phyloP scores from a whole-genome alignment of 164 flowering plant genomes.

The Kingdonia uniflora region DNA sequence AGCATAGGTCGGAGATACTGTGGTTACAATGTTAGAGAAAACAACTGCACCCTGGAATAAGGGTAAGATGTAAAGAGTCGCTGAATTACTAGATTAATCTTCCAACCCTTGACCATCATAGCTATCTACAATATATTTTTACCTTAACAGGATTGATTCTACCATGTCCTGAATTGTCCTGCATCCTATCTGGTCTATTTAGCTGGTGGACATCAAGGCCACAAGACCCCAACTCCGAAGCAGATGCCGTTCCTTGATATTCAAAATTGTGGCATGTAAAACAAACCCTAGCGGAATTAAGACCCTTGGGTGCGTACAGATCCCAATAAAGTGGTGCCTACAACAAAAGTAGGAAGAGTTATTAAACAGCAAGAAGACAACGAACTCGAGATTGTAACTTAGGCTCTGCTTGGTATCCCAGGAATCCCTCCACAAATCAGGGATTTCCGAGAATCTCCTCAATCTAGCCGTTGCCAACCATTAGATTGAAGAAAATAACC shows the following conservation, averaged over 20 bases:
- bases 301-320: slow-evolving; percentile 74
- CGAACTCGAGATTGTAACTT: too few relatives aligned
- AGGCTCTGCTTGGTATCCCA: too few relatives aligned
- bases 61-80: background rate
- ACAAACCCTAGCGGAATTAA: slow-evolving; percentile 87
- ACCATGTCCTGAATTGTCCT: slow-evolving; percentile 65
- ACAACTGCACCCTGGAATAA: slow-evolving; percentile 79
- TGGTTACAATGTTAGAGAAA: slow-evolving; percentile 94
- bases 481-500: too few relatives aligned
- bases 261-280: slow-evolving; percentile 99
- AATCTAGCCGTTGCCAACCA: too few relatives aligned
- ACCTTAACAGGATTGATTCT: slow-evolving; percentile 89
- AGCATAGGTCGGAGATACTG: slow-evolving; percentile 95
- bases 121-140: background rate
- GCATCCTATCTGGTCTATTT: slow-evolving; percentile 96
- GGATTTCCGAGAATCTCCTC: too few relatives aligned
- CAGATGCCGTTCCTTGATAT: slow-evolving; percentile 86
- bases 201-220: slow-evolving; percentile 83
- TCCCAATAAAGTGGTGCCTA: slow-evolving; percentile 99
- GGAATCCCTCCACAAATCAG: too few relatives aligned
- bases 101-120: background rate
- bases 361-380: too few relatives aligned
- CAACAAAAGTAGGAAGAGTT: slow-evolving; percentile 4
- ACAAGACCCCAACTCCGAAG: slow-evolving; percentile 78
- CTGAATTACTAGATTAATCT: background rate